Conservation (phyloP, 2,329 filamentous ascomycete genomes). For the Dothistroma septosporum region DNA sequence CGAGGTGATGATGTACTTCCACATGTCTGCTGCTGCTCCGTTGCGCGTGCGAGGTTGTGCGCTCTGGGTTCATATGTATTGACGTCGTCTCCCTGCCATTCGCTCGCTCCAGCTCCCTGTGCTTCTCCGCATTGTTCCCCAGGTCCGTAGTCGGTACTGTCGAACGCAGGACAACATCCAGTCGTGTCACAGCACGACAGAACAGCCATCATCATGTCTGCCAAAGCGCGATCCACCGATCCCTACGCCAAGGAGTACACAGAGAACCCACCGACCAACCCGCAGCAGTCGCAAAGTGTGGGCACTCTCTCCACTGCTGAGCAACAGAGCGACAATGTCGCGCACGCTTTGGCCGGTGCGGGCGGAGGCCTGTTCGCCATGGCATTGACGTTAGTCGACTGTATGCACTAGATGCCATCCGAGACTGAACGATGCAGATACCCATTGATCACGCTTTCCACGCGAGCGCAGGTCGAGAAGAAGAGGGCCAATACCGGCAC, state of each 20-base stretch:
- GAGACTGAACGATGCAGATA: slow-evolving; percentile 55
- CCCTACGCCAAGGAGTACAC: slow-evolving; percentile 4
- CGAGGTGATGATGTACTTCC: slow-evolving; percentile 7
- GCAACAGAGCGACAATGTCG: slow-evolving; percentile 93
- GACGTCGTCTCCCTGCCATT: background rate
- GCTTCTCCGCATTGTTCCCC: slow-evolving; percentile 3
- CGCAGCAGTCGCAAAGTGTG: slow-evolving; percentile 37
- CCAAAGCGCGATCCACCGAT: slow-evolving; percentile 3
- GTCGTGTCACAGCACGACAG: too few relatives aligned
- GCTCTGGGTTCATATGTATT: background rate
- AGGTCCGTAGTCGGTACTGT: background rate
- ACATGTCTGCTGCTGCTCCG: background rate
- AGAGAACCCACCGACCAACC: background rate
- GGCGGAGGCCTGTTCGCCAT: slow-evolving; percentile 94
- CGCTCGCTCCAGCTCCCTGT: background rate
- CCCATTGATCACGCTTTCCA: slow-evolving; percentile 94
- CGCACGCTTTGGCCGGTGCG: slow-evolving; percentile 86
- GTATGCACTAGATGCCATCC: background rate
- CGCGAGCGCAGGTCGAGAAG: slow-evolving; percentile 94
- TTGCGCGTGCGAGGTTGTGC: background rate
- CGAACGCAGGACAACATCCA: background rate
- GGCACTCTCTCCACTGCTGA: slow-evolving; percentile 49
- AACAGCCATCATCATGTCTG: background rate
- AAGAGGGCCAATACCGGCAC: slow-evolving; percentile 84
- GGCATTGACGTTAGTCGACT: slow-evolving; percentile 70